phyloP scores from a whole-genome alignment of 257 asterid genomes.

The Ballota nigra region DNA sequence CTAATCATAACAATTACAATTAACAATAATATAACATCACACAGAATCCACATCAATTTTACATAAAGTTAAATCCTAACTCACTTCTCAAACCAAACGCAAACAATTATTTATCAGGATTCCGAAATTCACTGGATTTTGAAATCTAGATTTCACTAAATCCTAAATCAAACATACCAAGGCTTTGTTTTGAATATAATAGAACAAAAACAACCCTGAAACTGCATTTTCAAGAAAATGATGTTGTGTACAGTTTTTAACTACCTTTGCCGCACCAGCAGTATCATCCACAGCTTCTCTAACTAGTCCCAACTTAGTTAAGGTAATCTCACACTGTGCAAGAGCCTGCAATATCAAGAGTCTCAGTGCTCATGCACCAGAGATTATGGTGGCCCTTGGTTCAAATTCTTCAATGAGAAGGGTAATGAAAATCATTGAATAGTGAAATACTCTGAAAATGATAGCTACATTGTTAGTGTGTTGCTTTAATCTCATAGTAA shows the following conservation, averaged over 20 bases:
- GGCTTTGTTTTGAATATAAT: slow-evolving; percentile 5
- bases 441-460: no score
- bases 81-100: background rate
- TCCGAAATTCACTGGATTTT: background rate
- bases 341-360: slow-evolving; percentile 69
- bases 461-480: no score
- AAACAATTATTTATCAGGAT: background rate
- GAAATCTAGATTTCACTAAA: background rate
- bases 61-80: background rate
- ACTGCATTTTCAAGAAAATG: slow-evolving; percentile 15
- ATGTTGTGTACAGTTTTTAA: background rate
- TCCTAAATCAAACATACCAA: background rate
- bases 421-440: no score
- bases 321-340: slow-evolving; percentile 96
- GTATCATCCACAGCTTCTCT: slow-evolving; percentile 99
- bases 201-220: background rate
- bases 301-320: slow-evolving; percentile 82
- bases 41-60: background rate
- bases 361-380: slow-evolving; percentile 18
- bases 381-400: background rate
- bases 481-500: no score
- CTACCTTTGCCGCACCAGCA: slow-evolving; percentile 99
- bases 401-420: no score
- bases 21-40: background rate
- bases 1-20: background rate